A percentile compares a stretch with the other conserved stretches of the same genome.
Evolutionary conservation across 1,139 yeast genomes (phyloP).

Genomic region (Hemisphaericaspora xylanilytica): DNA sequence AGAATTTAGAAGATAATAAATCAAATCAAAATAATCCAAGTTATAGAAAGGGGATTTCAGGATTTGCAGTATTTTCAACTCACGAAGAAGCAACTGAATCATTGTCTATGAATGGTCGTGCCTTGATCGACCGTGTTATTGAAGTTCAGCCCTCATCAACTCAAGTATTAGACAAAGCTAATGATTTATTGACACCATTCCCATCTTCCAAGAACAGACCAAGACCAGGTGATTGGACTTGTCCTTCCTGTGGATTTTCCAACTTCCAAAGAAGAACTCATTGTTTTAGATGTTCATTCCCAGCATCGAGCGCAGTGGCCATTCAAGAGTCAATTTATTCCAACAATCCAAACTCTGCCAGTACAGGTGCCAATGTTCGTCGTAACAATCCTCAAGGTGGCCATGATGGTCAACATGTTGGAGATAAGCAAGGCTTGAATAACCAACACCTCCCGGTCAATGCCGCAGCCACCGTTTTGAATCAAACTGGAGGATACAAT

Average conservation of each 20-base stretch:
- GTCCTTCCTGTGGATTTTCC: slow-evolving; percentile 94
- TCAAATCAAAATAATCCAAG: slow-evolving; percentile 11
- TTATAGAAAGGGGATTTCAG: slow-evolving; percentile 45
- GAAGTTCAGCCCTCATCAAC: slow-evolving; percentile 88
- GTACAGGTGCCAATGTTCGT: slow-evolving; percentile 6
- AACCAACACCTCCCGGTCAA: slow-evolving; percentile 12
- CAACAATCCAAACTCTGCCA: slow-evolving; percentile 7
- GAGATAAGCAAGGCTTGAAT: slow-evolving; percentile 10
- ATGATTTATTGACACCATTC: slow-evolving; percentile 76
- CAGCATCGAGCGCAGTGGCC: slow-evolving; percentile 70
- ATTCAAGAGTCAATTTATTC: slow-evolving; percentile 49
- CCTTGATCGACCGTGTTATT: slow-evolving; percentile 67
- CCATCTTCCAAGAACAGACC: slow-evolving; percentile 90
- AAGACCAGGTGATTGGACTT: slow-evolving; percentile 97
- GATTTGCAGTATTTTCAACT: slow-evolving; percentile 80
- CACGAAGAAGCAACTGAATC: slow-evolving; percentile 87
- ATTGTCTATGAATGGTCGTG: slow-evolving; percentile 75
- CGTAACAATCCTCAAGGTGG: slow-evolving; percentile 15
- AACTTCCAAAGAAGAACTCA: slow-evolving; percentile 94
- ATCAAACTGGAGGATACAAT: slow-evolving; percentile 9
- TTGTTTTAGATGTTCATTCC: slow-evolving; percentile 89
- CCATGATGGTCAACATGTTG: slow-evolving; percentile 1
- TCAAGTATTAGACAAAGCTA: slow-evolving; percentile 74
- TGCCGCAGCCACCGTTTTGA: slow-evolving; percentile 13
- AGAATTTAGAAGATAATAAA: slow-evolving; percentile 44